Conservation (phyloP, 2,329 filamentous ascomycete species). For the Fusarium sp. region DNA sequence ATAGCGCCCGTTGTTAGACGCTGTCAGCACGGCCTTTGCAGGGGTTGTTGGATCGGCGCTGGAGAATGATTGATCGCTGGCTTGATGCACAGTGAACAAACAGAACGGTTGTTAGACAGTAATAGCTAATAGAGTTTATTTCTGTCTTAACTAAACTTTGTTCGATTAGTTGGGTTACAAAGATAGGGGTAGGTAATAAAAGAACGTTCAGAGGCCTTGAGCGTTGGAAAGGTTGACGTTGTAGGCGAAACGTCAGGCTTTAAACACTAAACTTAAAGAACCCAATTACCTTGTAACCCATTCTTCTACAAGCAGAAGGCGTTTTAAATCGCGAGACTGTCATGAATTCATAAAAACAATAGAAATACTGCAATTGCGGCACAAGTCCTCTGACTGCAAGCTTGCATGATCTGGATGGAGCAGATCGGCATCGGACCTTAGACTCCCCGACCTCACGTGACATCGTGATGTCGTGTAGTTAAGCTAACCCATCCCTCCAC, state of each 20-base stretch:
- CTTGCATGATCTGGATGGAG: no score
- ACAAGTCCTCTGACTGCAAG: no score
- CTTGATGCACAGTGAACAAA: background rate
- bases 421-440: slow-evolving; percentile 38
- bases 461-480: slow-evolving; percentile 47
- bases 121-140: background rate
- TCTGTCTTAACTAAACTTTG: background rate
- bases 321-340: background rate
- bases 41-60: slow-evolving; percentile 7
- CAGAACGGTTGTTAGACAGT: background rate
- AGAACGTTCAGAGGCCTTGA: background rate
- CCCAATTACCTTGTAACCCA: background rate
- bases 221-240: background rate
- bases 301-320: background rate
- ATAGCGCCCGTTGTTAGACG: background rate
- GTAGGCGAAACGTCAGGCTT: background rate
- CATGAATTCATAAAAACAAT: no score
- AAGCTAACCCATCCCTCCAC: slow-evolving; percentile 27
- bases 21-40: slow-evolving; percentile 16
- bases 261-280: background rate
- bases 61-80: background rate
- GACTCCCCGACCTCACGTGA: slow-evolving; percentile 43
- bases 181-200: no score
- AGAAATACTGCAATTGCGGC: no score
- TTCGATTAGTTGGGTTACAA: background rate